A percentile compares a stretch with the other conserved stretches of the same genome.
phyloP scores from a whole-genome alignment of 2,329 filamentous ascomycete species.

The Botrytis medusae region DNA sequence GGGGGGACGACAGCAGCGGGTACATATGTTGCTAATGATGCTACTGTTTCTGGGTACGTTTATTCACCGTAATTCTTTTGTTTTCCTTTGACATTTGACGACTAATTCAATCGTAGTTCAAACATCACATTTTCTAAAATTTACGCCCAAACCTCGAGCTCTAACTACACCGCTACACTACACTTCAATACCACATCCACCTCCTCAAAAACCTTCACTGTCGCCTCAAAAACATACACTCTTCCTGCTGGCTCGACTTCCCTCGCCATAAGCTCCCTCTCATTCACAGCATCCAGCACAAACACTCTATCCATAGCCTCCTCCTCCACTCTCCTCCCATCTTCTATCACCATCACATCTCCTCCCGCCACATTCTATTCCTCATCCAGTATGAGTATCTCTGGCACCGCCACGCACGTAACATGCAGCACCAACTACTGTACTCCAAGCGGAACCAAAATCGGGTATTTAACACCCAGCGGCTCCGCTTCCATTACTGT shows the following conservation, averaged over 20 bases:
- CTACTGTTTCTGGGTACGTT: conserved; percentile 26
- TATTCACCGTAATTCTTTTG: neutral
- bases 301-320: conserved; percentile 28
- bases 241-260: conserved; percentile 22
- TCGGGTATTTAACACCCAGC: conserved; percentile 27
- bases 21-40: conserved; percentile 26
- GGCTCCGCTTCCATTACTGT: conserved; percentile 26
- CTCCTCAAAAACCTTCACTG: conserved; percentile 21
- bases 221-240: conserved; percentile 24
- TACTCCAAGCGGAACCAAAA: conserved; percentile 32
- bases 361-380: conserved; percentile 44
- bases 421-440: conserved; percentile 30
- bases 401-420: conserved; percentile 41
- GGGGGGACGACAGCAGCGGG: conserved; percentile 23
- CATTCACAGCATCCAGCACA: conserved; percentile 27
- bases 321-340: conserved; percentile 20
- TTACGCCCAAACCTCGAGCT: conserved; percentile 31
- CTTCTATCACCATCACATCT: conserved; percentile 23
- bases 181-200: conserved; percentile 23
- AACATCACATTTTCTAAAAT: conserved; percentile 28
- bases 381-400: conserved; percentile 55
- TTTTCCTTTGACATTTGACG: neutral
- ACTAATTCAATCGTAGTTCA: conserved; percentile 21
- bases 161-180: conserved; percentile 28
- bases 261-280: conserved; percentile 23